Conservation (phyloP, 345 rosid genomes). For the Eucalyptus sp. region DNA sequence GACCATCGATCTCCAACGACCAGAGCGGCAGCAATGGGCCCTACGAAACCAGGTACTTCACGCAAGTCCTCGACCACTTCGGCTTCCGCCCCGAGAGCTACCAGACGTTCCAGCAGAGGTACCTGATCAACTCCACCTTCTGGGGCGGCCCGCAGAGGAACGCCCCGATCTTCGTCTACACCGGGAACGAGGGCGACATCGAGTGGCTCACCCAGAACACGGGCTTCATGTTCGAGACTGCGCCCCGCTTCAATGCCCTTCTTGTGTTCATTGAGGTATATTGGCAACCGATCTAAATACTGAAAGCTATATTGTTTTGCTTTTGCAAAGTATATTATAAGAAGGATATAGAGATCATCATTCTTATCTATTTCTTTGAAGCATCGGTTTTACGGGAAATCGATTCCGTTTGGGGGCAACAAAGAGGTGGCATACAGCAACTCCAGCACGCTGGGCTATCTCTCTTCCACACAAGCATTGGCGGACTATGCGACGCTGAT, state of each 20-base stretch:
- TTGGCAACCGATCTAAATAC: neutral
- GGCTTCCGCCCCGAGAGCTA: conserved; percentile 39
- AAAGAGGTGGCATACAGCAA: conserved; percentile 29
- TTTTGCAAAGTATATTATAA: neutral
- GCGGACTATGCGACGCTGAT: conserved; percentile 66
- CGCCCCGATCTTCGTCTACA: conserved; percentile 52
- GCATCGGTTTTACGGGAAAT: conserved; percentile 75
- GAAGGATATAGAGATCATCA: neutral
- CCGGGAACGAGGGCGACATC: conserved; percentile 74
- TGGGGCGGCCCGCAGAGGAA: conserved; percentile 31
- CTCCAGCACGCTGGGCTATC: conserved; percentile 50
- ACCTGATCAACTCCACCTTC: conserved; percentile 34
- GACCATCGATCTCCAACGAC: neutral
- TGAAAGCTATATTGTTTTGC: neutral
- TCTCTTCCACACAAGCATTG: conserved; percentile 69
- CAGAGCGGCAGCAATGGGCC: neutral
- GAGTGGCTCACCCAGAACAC: conserved; percentile 74
- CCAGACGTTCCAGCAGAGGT: conserved; percentile 54
- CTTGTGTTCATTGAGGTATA: conserved; percentile 67
- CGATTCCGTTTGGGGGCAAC: conserved; percentile 46
- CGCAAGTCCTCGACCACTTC: conserved; percentile 66
- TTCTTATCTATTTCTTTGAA: conserved; percentile 1
- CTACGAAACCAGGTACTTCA: conserved; percentile 30
- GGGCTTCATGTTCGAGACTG: conserved; percentile 70
- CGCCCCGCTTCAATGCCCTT: conserved; percentile 71